These are phyloP conservation scores for Aphanoascus verrucosus DNA, from an alignment of 2,329 filamentous ascomycete genomes.

Conservation along the genomic window DNA sequence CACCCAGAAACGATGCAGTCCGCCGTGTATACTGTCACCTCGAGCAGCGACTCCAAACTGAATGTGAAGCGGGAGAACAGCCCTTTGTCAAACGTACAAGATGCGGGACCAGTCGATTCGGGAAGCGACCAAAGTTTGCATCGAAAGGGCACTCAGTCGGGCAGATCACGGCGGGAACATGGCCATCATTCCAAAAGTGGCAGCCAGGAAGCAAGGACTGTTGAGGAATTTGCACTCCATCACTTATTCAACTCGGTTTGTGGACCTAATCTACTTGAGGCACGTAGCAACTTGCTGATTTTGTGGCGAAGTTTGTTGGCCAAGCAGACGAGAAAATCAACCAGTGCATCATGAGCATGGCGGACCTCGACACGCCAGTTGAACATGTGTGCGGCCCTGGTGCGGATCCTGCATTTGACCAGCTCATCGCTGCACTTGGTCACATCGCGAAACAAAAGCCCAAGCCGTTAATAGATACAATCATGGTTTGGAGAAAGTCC, in stretches of 20 bases:
- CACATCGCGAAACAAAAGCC: slow-evolving; percentile 92
- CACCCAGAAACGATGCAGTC: slow-evolving; percentile 77
- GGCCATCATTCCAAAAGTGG: slow-evolving; percentile 59
- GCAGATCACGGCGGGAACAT: slow-evolving; percentile 57
- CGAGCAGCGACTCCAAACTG: slow-evolving; percentile 38
- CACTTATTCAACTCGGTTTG: slow-evolving; percentile 80
- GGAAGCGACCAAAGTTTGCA: slow-evolving; percentile 24
- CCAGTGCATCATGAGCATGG: slow-evolving; percentile 68
- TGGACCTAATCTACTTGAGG: slow-evolving; percentile 26
- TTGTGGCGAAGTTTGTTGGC: slow-evolving; percentile 60
- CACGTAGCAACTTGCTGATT: slow-evolving; percentile 20
- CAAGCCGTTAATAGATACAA: slow-evolving; percentile 87
- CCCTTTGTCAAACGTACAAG: slow-evolving; percentile 30
- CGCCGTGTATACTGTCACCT: slow-evolving; percentile 46
- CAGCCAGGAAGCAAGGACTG: slow-evolving; percentile 71
- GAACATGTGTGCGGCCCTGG: slow-evolving; percentile 85
- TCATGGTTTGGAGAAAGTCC: slow-evolving; percentile 95
- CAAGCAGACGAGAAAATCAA: slow-evolving; percentile 95
- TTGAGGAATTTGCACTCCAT: slow-evolving; percentile 95
- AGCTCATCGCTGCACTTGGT: slow-evolving; percentile 82
- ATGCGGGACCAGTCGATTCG: slow-evolving; percentile 22
- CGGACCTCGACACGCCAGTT: slow-evolving; percentile 71
- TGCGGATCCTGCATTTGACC: slow-evolving; percentile 80
- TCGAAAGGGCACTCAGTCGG: slow-evolving; percentile 46
- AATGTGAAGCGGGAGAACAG: slow-evolving; percentile 25